Evolutionary conservation across 2,329 filamentous ascomycete genomes (phyloP), one percentile per base, ranked within the genome.

Genomic region (Niveomyces coronatus): DNA sequence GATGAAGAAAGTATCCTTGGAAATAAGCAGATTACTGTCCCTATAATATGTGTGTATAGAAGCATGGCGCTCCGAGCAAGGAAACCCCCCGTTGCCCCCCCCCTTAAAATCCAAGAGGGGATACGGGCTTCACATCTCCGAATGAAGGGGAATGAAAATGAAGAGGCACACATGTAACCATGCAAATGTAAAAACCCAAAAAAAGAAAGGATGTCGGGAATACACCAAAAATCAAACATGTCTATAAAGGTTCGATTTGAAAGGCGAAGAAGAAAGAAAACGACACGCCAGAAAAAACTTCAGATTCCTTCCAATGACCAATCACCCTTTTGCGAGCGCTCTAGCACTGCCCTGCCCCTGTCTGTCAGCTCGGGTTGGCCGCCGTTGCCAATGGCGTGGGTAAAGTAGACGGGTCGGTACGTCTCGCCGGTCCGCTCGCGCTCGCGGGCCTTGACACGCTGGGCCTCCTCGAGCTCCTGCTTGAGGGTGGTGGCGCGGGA

Each of bases 331-430:
- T 76, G 71, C 9, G 71, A 69, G 28, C 65, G 60, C 43, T 68
- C 64, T 3, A 75, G 61, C 6, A 74, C 63, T 49, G 62, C 53
- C 4, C 54, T 61, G 15, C 71, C 71, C 56, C 70, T 72, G 3
- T 70, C 68, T 4, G 69, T 73, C 44, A 76, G 61, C 28, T 71
- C 65, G 1, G 71, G 71, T 53, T 68, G 69, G 40, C 71, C 71
- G 34, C 65, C 67, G 43, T 73, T 74, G 48, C 70, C 71, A 9
- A 65, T 67, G 38, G 64, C 61, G 51, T 74, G 69, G 49, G 65
- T 78, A 61, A 98, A 98, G 63, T 94, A 98, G 30, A 86, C 71
- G n/a, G 91, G 91, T 47, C 79, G 69, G 79, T 85, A 98, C 23
- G 76, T 72, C 42, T 74, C 71, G 10, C 78, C 74, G 11, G 71